Evolutionary conservation across 768 basidiomycete genomes (phyloP).

Genomic region (Mycena sanguinolenta): DNA sequence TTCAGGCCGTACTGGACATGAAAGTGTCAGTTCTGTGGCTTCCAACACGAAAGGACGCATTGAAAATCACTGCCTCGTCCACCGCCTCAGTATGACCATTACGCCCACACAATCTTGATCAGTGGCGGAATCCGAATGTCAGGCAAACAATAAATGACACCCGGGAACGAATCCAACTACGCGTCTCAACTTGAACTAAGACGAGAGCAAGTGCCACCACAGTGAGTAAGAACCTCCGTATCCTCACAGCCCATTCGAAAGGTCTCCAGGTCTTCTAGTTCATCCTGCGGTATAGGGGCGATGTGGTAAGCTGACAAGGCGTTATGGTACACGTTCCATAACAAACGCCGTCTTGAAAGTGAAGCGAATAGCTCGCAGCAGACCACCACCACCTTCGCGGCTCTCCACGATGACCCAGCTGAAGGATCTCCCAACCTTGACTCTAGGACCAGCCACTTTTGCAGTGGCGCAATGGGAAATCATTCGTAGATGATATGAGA

Average conservation of each 20-base stretch:
- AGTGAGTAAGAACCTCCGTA: not conserved
- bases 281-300: not conserved
- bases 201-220: not conserved
- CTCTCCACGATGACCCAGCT: constrained; percentile 12
- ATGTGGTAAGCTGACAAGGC: not conserved
- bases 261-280: not conserved
- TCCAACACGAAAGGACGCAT: not conserved
- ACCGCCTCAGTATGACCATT: not conserved
- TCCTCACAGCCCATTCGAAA: not conserved
- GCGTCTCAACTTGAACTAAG: constrained; percentile 3
- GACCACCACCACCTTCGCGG: no score
- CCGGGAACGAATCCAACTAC: constrained; percentile 4
- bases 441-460: constrained; percentile 22
- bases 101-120: not conserved
- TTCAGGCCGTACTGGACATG: no score
- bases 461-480: constrained; percentile 28
- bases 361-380: no score
- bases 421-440: constrained; percentile 19
- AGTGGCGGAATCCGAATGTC: not conserved
- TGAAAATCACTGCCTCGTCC: not conserved
- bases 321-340: no score
- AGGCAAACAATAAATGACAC: not conserved
- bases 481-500: constrained; percentile 20
- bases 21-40: not conserved
- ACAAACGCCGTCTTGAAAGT: not conserved